Conservation (phyloP, 2,329 filamentous ascomycete species). For the Diaporthe sp. region DNA sequence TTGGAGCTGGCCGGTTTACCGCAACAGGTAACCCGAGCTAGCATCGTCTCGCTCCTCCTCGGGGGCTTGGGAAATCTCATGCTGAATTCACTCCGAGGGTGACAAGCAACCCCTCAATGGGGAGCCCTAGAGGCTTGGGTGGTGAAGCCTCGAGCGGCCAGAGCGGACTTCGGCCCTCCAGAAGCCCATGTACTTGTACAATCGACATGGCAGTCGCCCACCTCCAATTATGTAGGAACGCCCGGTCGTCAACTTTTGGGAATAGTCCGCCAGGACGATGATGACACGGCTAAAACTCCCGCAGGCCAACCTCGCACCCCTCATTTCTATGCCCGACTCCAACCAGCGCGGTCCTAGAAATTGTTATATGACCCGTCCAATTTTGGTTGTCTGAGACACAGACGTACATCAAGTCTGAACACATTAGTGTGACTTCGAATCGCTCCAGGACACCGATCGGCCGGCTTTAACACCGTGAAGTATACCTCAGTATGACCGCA, state of each 20-base stretch:
- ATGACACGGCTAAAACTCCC: slow-evolving; percentile 12
- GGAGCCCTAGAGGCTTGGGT: background rate
- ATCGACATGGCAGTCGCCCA: background rate
- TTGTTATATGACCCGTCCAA: background rate
- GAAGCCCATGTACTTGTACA: background rate
- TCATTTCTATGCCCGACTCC: background rate
- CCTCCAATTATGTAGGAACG: background rate
- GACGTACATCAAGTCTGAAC: background rate
- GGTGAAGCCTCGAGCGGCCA: no score
- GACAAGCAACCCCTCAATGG: slow-evolving; percentile 3
- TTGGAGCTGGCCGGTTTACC: slow-evolving; percentile 25
- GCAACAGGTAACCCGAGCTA: slow-evolving; percentile 39
- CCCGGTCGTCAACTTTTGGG: background rate
- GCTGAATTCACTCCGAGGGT: background rate
- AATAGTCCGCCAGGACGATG: background rate
- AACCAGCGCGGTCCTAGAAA: background rate
- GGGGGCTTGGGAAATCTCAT: background rate
- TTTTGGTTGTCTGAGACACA: background rate
- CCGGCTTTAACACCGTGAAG: background rate
- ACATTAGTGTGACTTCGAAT: background rate
- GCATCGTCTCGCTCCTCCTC: background rate
- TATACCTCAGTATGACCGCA: slow-evolving; percentile 19
- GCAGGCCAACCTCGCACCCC: slow-evolving; percentile 3
- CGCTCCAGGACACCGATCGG: background rate
- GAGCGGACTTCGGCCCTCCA: background rate